A percentile compares a stretch with the other conserved stretches of the same genome.
Evolutionary conservation across 2,329 filamentous ascomycete species (phyloP).

Genomic region (Penicillium capsulatum): DNA sequence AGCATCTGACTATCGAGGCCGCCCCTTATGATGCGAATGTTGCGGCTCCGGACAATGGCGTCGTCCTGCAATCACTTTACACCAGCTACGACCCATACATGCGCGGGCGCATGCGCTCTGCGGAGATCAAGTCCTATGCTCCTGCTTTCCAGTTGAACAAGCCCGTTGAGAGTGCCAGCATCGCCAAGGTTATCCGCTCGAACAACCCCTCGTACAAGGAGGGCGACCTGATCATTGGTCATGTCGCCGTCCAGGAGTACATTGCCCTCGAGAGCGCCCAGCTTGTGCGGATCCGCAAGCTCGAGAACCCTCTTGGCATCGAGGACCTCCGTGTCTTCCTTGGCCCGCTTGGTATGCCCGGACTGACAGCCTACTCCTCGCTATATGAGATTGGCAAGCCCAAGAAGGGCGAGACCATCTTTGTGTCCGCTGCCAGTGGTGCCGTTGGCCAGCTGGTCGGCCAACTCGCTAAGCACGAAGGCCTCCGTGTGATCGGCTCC

Average conservation of each 20-base stretch:
- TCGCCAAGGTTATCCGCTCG: slow-evolving; percentile 69
- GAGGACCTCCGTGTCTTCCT: slow-evolving; percentile 57
- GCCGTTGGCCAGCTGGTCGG: slow-evolving; percentile 80
- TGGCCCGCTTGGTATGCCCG: slow-evolving; percentile 73
- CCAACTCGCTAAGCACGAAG: slow-evolving; percentile 77
- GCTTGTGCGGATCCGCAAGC: slow-evolving; percentile 46
- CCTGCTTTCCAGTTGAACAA: slow-evolving; percentile 58
- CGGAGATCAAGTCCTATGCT: slow-evolving; percentile 63
- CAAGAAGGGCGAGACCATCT: slow-evolving; percentile 74
- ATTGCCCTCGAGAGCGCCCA: slow-evolving; percentile 51
- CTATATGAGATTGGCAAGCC: slow-evolving; percentile 72
- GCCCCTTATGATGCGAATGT: slow-evolving; percentile 60
- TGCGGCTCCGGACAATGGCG: slow-evolving; percentile 58
- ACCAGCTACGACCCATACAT: slow-evolving; percentile 81
- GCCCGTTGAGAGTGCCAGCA: slow-evolving; percentile 60
- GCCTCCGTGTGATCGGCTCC: slow-evolving; percentile 72
- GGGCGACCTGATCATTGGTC: slow-evolving; percentile 62
- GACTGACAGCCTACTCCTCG: slow-evolving; percentile 68
- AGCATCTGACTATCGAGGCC: slow-evolving; percentile 66
- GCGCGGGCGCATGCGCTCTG: slow-evolving; percentile 70
- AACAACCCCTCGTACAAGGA: slow-evolving; percentile 58
- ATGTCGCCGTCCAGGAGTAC: slow-evolving; percentile 66
- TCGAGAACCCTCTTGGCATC: slow-evolving; percentile 62
- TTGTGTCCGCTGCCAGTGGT: slow-evolving; percentile 73
- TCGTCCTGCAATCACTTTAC: slow-evolving; percentile 67